Base-by-base conservation (phyloP, 208 protist genomes). In the Crithidia brevicula region DNA sequence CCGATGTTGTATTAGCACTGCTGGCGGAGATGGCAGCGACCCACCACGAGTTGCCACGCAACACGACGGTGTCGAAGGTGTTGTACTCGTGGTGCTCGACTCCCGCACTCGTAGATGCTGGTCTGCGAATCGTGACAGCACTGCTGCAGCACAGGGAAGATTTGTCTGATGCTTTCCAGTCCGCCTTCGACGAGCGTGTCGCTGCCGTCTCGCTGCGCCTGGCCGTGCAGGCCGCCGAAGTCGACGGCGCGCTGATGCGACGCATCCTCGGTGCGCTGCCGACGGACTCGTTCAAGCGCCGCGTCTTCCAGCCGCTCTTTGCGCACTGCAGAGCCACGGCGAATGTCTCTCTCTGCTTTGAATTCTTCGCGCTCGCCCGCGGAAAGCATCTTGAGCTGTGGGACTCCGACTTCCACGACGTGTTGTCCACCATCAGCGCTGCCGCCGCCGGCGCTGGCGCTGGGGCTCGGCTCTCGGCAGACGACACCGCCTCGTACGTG, bases 321-420 rank as follows among this genome's bases (percentile, higher is more conserved):
- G 73, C 81, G 30, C 73, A 80, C 56, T 86, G 81, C 27, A 64
- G 57, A 31, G 27, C 16, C 33, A 70, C 56, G 7, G 52, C 53
- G 30, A 58, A 92, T 53, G 66, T 69, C 15, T 34, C 57, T 16
- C 67, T 92, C 15, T 82, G 77, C 20, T 73, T 88, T 30, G 54
- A 82, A 22, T 74, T 88, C 23, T 72, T 95, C 3, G 52, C 46
- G 7, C 42, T 82, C 51, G 83, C 73, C 7, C 25, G 47, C 33
- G 43, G 40, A 6, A 80, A 79, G 47, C 51, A 45, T 9, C 72
- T 93, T 16, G 87, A 94, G 74, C 74, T 96, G 57, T 96, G 91
- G 88, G 91, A 96, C 75, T 79, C 56, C 4, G 91, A 96, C 69
- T 96, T 82, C 51, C 43, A 86, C 42, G 61, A 83, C 28, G 23